A percentile compares a stretch with the other conserved stretches of the same genome.
Conservation (phyloP, 2,329 filamentous ascomycete genomes). For the Mycosphaerella sp. region DNA sequence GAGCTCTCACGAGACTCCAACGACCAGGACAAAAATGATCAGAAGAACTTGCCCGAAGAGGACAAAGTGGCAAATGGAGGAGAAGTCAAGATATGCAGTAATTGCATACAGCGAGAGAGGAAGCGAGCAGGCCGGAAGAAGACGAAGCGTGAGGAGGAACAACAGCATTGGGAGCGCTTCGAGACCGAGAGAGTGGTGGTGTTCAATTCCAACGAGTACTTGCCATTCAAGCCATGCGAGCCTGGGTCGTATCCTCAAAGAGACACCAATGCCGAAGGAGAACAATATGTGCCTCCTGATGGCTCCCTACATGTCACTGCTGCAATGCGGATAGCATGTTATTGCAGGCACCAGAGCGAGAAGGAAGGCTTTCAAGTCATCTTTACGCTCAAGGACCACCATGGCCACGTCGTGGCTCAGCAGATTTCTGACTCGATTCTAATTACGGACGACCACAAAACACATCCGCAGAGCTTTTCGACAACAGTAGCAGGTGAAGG, state of each 20-base stretch:
- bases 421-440: constrained; percentile 82
- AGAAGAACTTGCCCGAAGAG: constrained; percentile 52
- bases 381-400: constrained; percentile 82
- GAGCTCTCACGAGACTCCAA: constrained; percentile 27
- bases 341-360: constrained; percentile 90
- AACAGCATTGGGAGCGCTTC: constrained; percentile 76
- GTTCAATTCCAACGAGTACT: constrained; percentile 83
- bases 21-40: constrained; percentile 42
- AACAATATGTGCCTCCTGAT: constrained; percentile 37
- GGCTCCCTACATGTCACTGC: constrained; percentile 72
- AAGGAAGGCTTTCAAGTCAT: constrained; percentile 91
- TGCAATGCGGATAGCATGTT: constrained; percentile 94
- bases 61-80: constrained; percentile 77
- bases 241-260: constrained; percentile 31
- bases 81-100: constrained; percentile 84
- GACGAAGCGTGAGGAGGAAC: constrained; percentile 85
- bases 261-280: constrained; percentile 23
- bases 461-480: constrained; percentile 46
- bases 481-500: constrained; percentile 26
- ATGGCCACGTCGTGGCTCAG: constrained; percentile 72
- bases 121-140: constrained; percentile 92
- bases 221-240: constrained; percentile 66
- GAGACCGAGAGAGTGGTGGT: constrained; percentile 78
- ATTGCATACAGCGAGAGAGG: constrained; percentile 86
- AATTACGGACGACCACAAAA: constrained; percentile 98